These are phyloP conservation scores for Lactarius pseudohatsudake DNA, from an alignment of 768 basidiomycete species.

Conservation along the genomic window DNA sequence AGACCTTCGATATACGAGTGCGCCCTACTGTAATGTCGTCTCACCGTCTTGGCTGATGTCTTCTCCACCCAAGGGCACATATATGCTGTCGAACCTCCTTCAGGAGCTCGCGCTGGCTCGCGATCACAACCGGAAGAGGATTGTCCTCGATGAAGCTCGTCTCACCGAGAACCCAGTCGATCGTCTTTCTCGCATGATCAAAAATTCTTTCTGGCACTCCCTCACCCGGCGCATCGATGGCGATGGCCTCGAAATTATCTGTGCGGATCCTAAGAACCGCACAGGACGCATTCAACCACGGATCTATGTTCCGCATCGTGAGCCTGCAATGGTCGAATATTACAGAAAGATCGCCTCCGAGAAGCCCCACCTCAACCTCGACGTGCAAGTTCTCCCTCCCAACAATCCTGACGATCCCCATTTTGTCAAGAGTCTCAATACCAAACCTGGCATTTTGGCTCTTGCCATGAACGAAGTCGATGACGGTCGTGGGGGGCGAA, in stretches of 20 bases:
- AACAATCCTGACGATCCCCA: slow-evolving; percentile 84
- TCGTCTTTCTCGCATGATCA: slow-evolving; percentile 95
- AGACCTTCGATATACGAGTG: slow-evolving; percentile 93
- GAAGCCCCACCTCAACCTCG: slow-evolving; percentile 91
- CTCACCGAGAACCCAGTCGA: slow-evolving; percentile 97
- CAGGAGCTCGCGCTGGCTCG: slow-evolving; percentile 97
- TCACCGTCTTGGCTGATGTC: slow-evolving; percentile 20
- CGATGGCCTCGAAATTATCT: slow-evolving; percentile 95
- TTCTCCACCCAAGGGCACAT: slow-evolving; percentile 70
- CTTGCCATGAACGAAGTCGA: slow-evolving; percentile 93
- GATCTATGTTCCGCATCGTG: slow-evolving; percentile 93
- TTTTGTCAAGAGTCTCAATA: slow-evolving; percentile 91
- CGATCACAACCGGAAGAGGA: slow-evolving; percentile 92
- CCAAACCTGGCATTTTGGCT: slow-evolving; percentile 91
- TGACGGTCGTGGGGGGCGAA: slow-evolving; percentile 73
- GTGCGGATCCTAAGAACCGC: slow-evolving; percentile 97
- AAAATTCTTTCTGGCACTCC: slow-evolving; percentile 97
- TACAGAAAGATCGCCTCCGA: slow-evolving; percentile 87
- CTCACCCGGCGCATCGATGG: slow-evolving; percentile 96
- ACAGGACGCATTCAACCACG: slow-evolving; percentile 86
- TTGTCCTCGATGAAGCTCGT: slow-evolving; percentile 98
- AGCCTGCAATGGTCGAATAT: slow-evolving; percentile 93
- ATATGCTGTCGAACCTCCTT: slow-evolving; percentile 98
- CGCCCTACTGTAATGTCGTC: slow-evolving; percentile 31
- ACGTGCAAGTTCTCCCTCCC: slow-evolving; percentile 86